A percentile compares a stretch with the other conserved stretches of the same genome.
phyloP scores from a whole-genome alignment of 164 flowering plant genomes.

The Houttuynia cordata region DNA sequence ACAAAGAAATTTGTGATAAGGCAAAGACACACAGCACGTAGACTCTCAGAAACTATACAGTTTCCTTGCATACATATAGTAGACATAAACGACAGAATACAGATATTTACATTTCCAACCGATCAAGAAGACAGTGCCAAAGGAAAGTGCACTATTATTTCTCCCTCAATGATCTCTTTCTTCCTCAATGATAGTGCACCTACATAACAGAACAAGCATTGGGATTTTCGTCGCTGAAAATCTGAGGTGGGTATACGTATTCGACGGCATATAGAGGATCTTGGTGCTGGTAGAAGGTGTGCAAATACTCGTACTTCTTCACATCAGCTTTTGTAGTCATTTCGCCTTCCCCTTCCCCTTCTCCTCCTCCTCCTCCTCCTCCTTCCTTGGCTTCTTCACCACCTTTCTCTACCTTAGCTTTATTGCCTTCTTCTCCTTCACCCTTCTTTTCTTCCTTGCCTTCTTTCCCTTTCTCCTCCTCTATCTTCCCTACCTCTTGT shows the following conservation, averaged over 20 bases:
- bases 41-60: too few relatives aligned
- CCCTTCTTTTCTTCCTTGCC: conserved; percentile 13
- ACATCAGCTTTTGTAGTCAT: conserved; percentile 2
- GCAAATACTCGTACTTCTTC: conserved; percentile 4
- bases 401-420: conserved; percentile 6
- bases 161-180: too few relatives aligned
- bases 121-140: too few relatives aligned
- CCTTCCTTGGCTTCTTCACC: conserved; percentile 6
- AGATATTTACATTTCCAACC: too few relatives aligned
- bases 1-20: too few relatives aligned
- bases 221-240: conserved; percentile 15
- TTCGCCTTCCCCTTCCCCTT: conserved; percentile 5
- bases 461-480: conserved; percentile 15
- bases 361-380: conserved; percentile 13
- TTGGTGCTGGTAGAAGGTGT: not conserved
- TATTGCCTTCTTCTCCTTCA: conserved; percentile 18
- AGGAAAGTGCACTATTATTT: too few relatives aligned
- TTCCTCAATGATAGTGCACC: too few relatives aligned
- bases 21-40: too few relatives aligned
- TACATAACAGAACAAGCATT: conserved; percentile 13
- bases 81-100: too few relatives aligned
- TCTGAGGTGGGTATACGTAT: conserved; percentile 8
- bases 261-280: not conserved
- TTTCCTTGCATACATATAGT: too few relatives aligned
- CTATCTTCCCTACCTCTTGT: conserved; percentile 46